These are phyloP conservation scores for Chaetoscypha palmicola DNA, from an alignment of 2,329 filamentous ascomycete species.

Conservation along the genomic window DNA sequence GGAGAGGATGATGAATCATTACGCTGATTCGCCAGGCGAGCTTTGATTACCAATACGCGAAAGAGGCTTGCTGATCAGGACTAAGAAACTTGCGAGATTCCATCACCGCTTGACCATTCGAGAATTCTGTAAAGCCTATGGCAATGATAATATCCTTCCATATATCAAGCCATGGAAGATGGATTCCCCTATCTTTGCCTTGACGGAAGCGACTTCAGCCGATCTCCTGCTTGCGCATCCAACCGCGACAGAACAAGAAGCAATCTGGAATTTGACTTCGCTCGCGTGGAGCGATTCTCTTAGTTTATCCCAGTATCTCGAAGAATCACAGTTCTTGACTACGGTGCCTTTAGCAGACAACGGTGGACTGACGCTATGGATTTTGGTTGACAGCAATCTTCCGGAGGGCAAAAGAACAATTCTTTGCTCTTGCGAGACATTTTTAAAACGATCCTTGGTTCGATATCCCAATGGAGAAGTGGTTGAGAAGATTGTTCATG, in stretches of 20 bases:
- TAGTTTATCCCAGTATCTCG: constrained; percentile 45
- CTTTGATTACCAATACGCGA: too few species aligned
- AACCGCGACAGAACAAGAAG: constrained; percentile 44
- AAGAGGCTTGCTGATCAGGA: too few species aligned
- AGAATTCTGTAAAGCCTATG: too few species aligned
- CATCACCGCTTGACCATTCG: too few species aligned
- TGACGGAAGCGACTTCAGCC: too few species aligned
- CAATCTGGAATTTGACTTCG: constrained; percentile 48
- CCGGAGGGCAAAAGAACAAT: constrained; percentile 41
- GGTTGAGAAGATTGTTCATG: constrained; percentile 57
- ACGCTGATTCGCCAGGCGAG: too few species aligned
- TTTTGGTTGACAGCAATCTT: constrained; percentile 44
- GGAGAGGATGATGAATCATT: too few species aligned
- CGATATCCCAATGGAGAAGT: constrained; percentile 30
- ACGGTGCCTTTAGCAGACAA: constrained; percentile 49
- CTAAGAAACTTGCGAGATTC: too few species aligned
- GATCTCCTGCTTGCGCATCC: constrained; percentile 52
- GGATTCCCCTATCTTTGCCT: too few species aligned
- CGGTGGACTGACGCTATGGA: constrained; percentile 54
- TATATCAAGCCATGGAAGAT: too few species aligned
- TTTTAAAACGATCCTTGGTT: constrained; percentile 49
- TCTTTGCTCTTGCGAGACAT: constrained; percentile 57
- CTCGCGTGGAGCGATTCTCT: constrained; percentile 52
- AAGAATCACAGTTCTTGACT: constrained; percentile 45
- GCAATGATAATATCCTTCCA: too few species aligned